These are phyloP conservation scores for Trypanosoma scelopori DNA, from an alignment of 208 protist genomes.

Conservation along the genomic window DNA sequence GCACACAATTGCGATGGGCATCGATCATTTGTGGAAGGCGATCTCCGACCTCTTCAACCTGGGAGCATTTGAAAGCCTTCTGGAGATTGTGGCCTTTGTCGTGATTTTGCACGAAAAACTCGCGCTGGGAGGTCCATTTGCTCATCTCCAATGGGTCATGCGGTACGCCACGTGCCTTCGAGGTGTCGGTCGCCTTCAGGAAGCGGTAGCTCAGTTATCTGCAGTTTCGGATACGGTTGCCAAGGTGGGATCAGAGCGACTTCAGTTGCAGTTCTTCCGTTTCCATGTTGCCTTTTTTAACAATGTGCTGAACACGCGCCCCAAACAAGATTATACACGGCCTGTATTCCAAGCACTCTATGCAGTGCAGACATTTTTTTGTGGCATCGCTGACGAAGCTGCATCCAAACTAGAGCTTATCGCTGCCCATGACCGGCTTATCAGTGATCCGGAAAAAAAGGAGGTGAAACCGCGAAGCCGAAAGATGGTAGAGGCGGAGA, in stretches of 20 bases:
- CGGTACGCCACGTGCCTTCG: conserved; percentile 67
- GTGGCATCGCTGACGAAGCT: conserved; percentile 23
- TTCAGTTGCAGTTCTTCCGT: conserved; percentile 76
- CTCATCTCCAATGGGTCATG: conserved; percentile 69
- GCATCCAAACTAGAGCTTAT: conserved; percentile 18
- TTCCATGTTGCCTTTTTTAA: conserved; percentile 30
- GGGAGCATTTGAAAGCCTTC: conserved; percentile 44
- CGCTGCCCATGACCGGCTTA: conserved; percentile 22
- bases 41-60: conserved; percentile 45
- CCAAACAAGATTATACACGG: conserved; percentile 29
- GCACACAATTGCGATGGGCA: conserved; percentile 41
- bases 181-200: conserved; percentile 41
- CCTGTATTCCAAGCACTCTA: conserved; percentile 26
- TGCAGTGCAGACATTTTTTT: conserved; percentile 31
- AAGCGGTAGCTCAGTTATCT: conserved; percentile 48
- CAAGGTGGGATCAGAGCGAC: conserved; percentile 49
- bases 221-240: conserved; percentile 45
- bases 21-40: conserved; percentile 64
- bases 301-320: neutral
- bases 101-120: conserved; percentile 68
- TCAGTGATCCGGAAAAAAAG: conserved; percentile 33
- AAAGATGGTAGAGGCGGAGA: conserved; percentile 22
- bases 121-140: conserved; percentile 58
- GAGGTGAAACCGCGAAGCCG: conserved; percentile 19
- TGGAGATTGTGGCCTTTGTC: conserved; percentile 69